phyloP scores from a whole-genome alignment of 495 filamentous ascomycete genomes.

The Penicillium samsonianum region DNA sequence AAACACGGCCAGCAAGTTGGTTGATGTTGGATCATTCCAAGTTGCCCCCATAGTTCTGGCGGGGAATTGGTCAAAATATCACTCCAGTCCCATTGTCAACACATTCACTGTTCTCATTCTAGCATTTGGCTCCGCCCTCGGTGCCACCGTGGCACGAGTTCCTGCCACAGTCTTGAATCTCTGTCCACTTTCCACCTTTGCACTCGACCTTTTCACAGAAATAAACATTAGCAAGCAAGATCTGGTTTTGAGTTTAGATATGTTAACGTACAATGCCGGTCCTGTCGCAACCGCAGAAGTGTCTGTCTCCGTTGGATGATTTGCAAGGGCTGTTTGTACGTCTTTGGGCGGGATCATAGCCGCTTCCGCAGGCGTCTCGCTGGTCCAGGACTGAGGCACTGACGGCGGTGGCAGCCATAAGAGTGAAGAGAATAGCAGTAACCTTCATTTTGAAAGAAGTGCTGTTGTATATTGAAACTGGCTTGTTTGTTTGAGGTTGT shows the following conservation, averaged over 20 bases:
- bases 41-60: neutral
- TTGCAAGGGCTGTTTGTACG: conserved; percentile 20
- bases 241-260: neutral
- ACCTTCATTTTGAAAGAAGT: conserved; percentile 16
- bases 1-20: neutral
- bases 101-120: neutral
- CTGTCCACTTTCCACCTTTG: conserved; percentile 15
- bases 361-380: conserved; percentile 16
- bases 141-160: conserved; percentile 10
- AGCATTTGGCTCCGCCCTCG: conserved; percentile 16
- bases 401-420: conserved; percentile 20
- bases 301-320: conserved; percentile 17
- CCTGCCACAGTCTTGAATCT: conserved; percentile 13
- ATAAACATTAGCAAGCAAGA: conserved; percentile 11
- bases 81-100: neutral
- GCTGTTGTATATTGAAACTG: neutral
- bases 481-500: conserved; percentile 8
- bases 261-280: conserved; percentile 16
- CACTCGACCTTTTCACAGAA: conserved; percentile 16
- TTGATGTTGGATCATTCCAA: conserved; percentile 4
- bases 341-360: conserved; percentile 14
- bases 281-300: conserved; percentile 21
- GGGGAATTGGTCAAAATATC: too few species aligned
- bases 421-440: conserved; percentile 17
- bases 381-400: conserved; percentile 5